A percentile compares a stretch with the other conserved stretches of the same genome.
Evolutionary conservation across 2,329 filamentous ascomycete genomes (phyloP).

Genomic region (Westerdykella sp.): DNA sequence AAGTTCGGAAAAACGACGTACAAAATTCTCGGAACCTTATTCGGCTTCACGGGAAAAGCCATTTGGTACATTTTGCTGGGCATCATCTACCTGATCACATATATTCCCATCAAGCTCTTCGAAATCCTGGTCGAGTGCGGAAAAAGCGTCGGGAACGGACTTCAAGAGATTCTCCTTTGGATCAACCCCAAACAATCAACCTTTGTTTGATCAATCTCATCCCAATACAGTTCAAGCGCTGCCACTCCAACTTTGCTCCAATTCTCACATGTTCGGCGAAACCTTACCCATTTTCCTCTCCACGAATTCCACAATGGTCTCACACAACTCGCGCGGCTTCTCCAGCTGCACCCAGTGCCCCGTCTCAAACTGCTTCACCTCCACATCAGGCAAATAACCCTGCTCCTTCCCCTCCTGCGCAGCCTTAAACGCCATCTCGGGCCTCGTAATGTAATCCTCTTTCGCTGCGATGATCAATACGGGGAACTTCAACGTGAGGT

Average conservation of each 20-base stretch:
- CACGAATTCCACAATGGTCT: too few species aligned
- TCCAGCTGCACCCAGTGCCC: background rate
- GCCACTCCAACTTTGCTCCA: too few species aligned
- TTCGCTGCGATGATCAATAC: constrained; percentile 3
- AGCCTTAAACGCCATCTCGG: background rate
- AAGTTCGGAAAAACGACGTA: constrained; percentile 7
- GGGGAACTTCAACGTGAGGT: background rate
- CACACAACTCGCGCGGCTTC: background rate
- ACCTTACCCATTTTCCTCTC: too few species aligned
- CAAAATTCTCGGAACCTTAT: constrained; percentile 6
- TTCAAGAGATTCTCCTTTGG: constrained; percentile 13
- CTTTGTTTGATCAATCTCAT: background rate
- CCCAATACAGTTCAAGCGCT: too few species aligned
- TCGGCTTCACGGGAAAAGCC: constrained; percentile 7
- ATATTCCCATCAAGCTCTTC: constrained; percentile 12
- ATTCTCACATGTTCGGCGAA: too few species aligned
- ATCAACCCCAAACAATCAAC: constrained; percentile 11
- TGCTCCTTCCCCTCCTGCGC: background rate
- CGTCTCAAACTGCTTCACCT: background rate
- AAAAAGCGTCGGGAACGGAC: constrained; percentile 5
- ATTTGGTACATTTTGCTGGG: constrained; percentile 5
- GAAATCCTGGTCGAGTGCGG: constrained; percentile 7
- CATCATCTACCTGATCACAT: constrained; percentile 6
- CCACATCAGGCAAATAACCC: background rate
- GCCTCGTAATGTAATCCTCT: constrained; percentile 1